These are phyloP conservation scores for Penicillium freii DNA, from an alignment of 2,329 filamentous ascomycete genomes.

Conservation along the genomic window DNA sequence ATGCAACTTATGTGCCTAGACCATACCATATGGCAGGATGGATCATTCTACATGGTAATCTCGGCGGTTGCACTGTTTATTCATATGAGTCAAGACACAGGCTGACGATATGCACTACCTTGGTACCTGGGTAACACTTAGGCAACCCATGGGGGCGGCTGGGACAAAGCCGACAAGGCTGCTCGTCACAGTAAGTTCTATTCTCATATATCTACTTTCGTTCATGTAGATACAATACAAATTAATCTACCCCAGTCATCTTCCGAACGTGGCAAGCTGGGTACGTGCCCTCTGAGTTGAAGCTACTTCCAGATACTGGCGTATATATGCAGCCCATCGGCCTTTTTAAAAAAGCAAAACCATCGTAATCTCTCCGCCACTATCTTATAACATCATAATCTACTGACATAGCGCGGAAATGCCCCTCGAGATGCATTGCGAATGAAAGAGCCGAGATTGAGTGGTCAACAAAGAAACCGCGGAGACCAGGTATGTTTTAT, in stretches of 20 bases:
- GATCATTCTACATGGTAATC: background rate
- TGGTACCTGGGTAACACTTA: background rate
- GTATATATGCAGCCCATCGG: background rate
- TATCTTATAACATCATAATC: background rate
- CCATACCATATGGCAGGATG: background rate
- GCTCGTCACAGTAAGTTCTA: background rate
- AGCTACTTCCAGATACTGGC: background rate
- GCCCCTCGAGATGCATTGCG: background rate
- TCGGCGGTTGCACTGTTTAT: background rate
- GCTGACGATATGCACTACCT: background rate
- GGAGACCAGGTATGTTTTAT: background rate
- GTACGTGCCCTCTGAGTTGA: background rate
- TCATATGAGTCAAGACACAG: background rate
- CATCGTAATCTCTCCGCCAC: background rate
- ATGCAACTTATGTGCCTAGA: background rate
- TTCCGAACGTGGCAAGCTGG: background rate
- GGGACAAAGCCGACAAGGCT: background rate
- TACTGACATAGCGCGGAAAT: fast-evolving
- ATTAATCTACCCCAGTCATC: background rate
- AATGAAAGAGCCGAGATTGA: background rate
- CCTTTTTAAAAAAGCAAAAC: too few relatives aligned
- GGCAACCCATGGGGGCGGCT: background rate
- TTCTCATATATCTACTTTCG: background rate
- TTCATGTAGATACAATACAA: background rate
- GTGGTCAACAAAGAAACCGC: background rate